Base-by-base conservation (phyloP, 768 basidiomycete species). In the Tulasnella sp. region DNA sequence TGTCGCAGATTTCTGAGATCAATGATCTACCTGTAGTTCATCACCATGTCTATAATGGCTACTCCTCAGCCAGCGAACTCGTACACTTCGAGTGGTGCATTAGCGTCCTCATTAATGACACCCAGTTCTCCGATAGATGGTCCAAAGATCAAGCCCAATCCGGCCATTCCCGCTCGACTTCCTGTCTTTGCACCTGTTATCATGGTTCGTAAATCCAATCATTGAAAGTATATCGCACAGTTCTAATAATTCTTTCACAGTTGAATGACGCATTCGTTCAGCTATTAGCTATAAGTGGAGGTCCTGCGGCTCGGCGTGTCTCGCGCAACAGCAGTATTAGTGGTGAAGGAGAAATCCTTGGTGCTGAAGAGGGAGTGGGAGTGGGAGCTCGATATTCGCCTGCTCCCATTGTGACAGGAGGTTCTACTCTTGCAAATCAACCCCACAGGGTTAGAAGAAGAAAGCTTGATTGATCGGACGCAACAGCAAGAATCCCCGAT, bases 21-120 rank as follows among this genome's bases (percentile, higher is more conserved):
- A 56, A 42, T 45, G 16, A 22, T 50, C 45, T 22, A 24, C 5
- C 15, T n/a, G 13, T 58, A 89, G 87, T 88, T 77, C 64, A 79
- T 86, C 37, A 84, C 90, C 57, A 79, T 90, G 71, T 83, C 87
- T 10, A 82, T 81, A 70, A 74, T 81, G 55, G 80, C 86, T 0
- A 72, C 69, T 1, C 88, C 89, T 0, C 67, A 78, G 19, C 89
- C 89, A 0, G 57, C 70, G 81, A 90, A 62, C 87, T 88, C 5
- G 85, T 80, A 45, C 61, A 79, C 76, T 60, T 78, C 84, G n/a
- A 33, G 33, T 25, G 16, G 35, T 27, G 27, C 7, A 4, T 4
- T 31, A 19, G 22, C 10, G 5, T 25, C 20, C 27, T 22, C 22
- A 45, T 31, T 31, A 45, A 45, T 45, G 44, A 28, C 44, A 4